phyloP scores from a whole-genome alignment of 495 filamentous ascomycete species.

The Schizothecium vesticola region DNA sequence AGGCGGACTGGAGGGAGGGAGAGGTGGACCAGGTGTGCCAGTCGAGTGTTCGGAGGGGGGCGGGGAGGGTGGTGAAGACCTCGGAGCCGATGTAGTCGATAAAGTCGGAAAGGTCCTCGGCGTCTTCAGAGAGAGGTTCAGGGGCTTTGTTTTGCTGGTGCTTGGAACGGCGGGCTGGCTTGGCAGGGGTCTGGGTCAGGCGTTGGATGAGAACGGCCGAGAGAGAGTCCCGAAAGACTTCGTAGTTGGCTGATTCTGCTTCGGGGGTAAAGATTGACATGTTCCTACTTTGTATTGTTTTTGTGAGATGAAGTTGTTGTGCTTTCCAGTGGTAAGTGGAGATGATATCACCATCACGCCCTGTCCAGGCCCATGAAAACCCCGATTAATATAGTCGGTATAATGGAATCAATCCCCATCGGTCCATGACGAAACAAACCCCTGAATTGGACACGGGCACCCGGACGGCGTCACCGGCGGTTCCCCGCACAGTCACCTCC shows the following conservation, averaged over 20 bases:
- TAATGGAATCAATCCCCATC: neutral
- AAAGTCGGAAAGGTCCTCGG: constrained; percentile 70
- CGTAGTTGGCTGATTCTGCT: constrained; percentile 49
- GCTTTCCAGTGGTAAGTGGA: neutral
- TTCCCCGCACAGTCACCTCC: neutral
- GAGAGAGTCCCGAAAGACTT: constrained; percentile 63
- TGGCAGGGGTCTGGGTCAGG: constrained; percentile 37
- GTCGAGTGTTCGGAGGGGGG: constrained; percentile 52
- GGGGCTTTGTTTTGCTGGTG: constrained; percentile 14
- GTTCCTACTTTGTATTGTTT: constrained; percentile 11
- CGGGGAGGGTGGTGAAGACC: constrained; percentile 60
- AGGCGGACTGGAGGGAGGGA: constrained; percentile 41
- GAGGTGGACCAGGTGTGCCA: constrained; percentile 51
- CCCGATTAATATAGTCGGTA: neutral
- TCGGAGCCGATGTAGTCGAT: constrained; percentile 66
- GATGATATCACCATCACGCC: neutral
- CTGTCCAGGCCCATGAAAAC: neutral
- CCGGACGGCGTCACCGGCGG: neutral
- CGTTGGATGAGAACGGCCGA: constrained; percentile 44
- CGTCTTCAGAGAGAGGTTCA: constrained; percentile 28
- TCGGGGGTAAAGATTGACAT: constrained; percentile 25
- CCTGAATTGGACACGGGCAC: neutral
- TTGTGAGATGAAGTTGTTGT: neutral
- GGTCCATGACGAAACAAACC: neutral
- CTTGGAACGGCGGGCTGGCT: constrained; percentile 16